These are phyloP conservation scores for Anisodus tanguticus DNA, from an alignment of 257 asterid genomes.

Conservation along the genomic window DNA sequence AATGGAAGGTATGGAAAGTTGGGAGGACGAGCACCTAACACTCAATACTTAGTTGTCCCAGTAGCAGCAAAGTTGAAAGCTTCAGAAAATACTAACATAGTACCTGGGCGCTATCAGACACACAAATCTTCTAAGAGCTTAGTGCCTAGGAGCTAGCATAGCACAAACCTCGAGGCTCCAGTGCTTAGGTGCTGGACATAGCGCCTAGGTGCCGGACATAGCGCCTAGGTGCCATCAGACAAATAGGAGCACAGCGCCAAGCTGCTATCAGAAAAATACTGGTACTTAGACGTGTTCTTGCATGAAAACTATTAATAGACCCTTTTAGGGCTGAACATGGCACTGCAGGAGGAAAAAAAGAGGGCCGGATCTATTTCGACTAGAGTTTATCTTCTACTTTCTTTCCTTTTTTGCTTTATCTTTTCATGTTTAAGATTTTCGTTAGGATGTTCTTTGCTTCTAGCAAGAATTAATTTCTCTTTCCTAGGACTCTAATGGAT, in stretches of 20 bases:
- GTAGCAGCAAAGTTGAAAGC: constrained; percentile 1
- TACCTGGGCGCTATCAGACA: background rate
- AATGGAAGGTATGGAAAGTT: background rate
- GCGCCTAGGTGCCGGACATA: background rate
- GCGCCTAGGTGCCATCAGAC: background rate
- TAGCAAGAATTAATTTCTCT: background rate
- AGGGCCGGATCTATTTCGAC: background rate
- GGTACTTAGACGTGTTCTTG: background rate
- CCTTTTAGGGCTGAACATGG: background rate
- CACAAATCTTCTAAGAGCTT: background rate
- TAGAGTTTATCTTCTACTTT: background rate
- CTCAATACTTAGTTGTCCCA: background rate
- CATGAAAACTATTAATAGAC: background rate
- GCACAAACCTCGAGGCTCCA: background rate
- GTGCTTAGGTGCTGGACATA: background rate
- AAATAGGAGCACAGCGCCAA: background rate
- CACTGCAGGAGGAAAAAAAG: background rate
- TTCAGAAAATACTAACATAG: background rate
- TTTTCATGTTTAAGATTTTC: background rate
- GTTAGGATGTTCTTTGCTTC: constrained; percentile 14
- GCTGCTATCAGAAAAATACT: background rate
- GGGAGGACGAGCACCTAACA: constrained; percentile 19
- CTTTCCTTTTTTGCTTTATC: background rate
- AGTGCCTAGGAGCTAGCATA: background rate
- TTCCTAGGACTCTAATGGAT: constrained; percentile 16